A percentile compares a stretch with the other conserved stretches of the same genome.
Evolutionary conservation across 129 eudicot species (phyloP).

Genomic region (Chrysanthemum seticuspe): DNA sequence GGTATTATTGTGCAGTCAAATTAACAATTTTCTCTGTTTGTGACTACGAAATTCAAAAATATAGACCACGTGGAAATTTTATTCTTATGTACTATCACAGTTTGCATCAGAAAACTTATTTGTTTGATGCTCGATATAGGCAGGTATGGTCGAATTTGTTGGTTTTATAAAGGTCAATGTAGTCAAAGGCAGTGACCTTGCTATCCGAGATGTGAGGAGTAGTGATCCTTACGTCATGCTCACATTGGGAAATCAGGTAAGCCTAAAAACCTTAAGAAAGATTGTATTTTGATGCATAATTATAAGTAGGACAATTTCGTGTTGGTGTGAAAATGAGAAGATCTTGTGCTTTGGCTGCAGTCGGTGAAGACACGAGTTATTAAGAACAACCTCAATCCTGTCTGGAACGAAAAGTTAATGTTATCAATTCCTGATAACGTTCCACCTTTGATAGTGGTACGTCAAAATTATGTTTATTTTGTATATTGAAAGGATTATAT

Average conservation of each 20-base stretch:
- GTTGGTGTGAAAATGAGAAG: constrained; percentile 13
- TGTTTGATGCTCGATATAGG: constrained; percentile 48
- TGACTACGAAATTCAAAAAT: constrained; percentile 5
- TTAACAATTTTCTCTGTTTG: background rate
- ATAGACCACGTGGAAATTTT: background rate
- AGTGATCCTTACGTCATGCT: constrained; percentile 95
- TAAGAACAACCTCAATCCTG: constrained; percentile 84
- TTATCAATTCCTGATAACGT: constrained; percentile 83
- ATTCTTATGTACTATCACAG: background rate
- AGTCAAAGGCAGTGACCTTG: constrained; percentile 80
- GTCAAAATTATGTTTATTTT: constrained; percentile 17
- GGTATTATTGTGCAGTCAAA: background rate
- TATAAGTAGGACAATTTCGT: background rate
- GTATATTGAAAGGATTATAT: too few species aligned
- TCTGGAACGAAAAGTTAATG: constrained; percentile 95
- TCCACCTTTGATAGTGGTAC: constrained; percentile 85
- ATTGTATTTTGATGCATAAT: background rate
- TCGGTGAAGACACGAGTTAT: constrained; percentile 86
- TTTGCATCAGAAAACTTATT: constrained; percentile 7
- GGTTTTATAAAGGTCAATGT: constrained; percentile 91
- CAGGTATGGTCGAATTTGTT: constrained; percentile 97
- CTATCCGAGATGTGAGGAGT: constrained; percentile 73
- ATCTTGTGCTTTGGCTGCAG: constrained; percentile 46
- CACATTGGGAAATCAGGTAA: constrained; percentile 79
- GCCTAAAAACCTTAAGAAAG: background rate